These are phyloP conservation scores for Theobroma grandiflorum DNA, from an alignment of 441 rosid genomes.

Conservation along the genomic window DNA sequence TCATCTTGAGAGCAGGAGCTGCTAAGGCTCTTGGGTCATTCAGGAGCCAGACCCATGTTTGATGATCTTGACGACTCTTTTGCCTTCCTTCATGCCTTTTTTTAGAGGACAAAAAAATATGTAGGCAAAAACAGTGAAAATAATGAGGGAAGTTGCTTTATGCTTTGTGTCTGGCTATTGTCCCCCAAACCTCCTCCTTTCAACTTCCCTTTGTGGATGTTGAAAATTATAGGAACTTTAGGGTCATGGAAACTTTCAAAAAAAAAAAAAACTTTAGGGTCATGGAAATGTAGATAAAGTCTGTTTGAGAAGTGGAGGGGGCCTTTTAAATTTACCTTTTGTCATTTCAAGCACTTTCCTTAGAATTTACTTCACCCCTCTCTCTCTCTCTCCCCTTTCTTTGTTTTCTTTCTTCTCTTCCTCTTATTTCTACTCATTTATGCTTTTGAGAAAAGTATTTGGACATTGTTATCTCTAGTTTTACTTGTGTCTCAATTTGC, in stretches of 20 bases:
- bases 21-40: conserved; percentile 84
- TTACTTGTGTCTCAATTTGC: not conserved
- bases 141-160: conserved; percentile 21
- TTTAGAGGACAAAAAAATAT: not conserved
- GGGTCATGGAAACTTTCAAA: conserved; percentile 31
- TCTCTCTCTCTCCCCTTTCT: not conserved
- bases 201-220: not conserved
- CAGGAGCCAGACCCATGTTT: conserved; percentile 75
- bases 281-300: conserved; percentile 43
- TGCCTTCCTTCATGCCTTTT: conserved; percentile 12
- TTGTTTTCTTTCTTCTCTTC: not conserved
- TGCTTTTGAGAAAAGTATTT: not conserved
- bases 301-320: conserved; percentile 24
- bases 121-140: conserved; percentile 10
- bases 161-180: conserved; percentile 27
- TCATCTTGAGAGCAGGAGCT: conserved; percentile 82
- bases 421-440: not conserved
- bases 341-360: conserved; percentile 25
- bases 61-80: not conserved
- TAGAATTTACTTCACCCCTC: conserved; percentile 12
- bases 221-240: not conserved
- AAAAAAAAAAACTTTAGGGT: conserved; percentile 1
- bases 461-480: not conserved
- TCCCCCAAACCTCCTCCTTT: not conserved
- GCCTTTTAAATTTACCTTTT: conserved; percentile 9